phyloP scores from a whole-genome alignment of 305 asterid species.

The Fraxinus dipetala region DNA sequence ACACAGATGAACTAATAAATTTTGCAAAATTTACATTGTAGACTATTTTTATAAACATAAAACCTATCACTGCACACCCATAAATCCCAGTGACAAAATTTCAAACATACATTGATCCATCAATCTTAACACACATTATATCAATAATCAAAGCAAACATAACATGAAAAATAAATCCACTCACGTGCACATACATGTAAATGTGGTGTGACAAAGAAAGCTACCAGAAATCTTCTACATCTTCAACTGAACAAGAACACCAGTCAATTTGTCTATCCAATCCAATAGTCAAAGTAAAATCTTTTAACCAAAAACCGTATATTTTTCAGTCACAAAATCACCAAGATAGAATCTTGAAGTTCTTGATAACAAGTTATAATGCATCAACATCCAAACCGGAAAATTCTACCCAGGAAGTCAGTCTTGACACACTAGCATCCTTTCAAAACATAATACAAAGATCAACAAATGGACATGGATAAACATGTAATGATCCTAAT shows the following conservation, averaged over 20 bases:
- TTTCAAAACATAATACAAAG: background rate
- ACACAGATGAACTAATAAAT: background rate
- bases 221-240: background rate
- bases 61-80: background rate
- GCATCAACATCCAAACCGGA: background rate
- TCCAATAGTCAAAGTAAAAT: background rate
- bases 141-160: background rate
- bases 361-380: background rate
- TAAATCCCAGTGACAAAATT: background rate
- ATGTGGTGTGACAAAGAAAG: background rate
- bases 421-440: background rate
- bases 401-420: background rate
- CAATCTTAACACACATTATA: background rate
- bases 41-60: background rate
- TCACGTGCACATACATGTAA: background rate
- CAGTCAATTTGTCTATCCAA: background rate
- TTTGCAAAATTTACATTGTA: background rate
- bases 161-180: background rate
- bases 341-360: background rate
- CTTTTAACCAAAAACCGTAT: background rate
- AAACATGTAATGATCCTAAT: background rate
- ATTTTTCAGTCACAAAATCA: background rate
- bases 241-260: background rate
- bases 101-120: background rate
- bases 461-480: background rate